phyloP scores from a whole-genome alignment of 2,329 filamentous ascomycete species.

The Amphichorda felina region DNA sequence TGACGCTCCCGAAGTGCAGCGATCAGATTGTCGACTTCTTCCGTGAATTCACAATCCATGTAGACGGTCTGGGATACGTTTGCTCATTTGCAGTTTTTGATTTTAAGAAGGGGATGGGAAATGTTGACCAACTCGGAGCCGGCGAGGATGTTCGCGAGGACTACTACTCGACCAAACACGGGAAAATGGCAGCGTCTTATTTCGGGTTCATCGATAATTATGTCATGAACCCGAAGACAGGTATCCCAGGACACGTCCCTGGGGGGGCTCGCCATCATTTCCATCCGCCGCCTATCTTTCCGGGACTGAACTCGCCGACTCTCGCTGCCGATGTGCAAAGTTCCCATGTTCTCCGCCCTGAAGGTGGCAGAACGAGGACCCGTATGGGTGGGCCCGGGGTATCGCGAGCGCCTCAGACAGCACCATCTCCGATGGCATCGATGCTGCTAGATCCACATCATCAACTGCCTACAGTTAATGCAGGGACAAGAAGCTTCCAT shows the following conservation, averaged over 20 bases:
- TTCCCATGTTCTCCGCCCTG: constrained; percentile 30
- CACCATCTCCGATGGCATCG: constrained; percentile 13
- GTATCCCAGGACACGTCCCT: constrained; percentile 48
- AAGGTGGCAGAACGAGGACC: constrained; percentile 29
- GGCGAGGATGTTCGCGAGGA: constrained; percentile 63
- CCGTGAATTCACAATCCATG: constrained; percentile 92
- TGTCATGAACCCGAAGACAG: constrained; percentile 58
- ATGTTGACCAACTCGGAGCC: constrained; percentile 23
- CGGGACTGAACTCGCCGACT: constrained; percentile 54
- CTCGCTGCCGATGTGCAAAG: constrained; percentile 42
- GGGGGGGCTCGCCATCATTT: constrained; percentile 44
- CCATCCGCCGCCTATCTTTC: constrained; percentile 65
- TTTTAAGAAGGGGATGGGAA: constrained; percentile 68
- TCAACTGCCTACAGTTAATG: constrained; percentile 44
- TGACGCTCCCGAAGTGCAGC: constrained; percentile 75
- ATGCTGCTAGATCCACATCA: constrained; percentile 47
- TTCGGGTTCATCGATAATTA: constrained; percentile 94
- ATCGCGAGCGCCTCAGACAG: constrained; percentile 7
- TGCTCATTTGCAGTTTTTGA: constrained; percentile 97
- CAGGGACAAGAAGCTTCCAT: constrained; percentile 32
- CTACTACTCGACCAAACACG: constrained; percentile 90
- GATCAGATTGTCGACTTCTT: constrained; percentile 97
- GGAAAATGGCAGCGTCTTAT: constrained; percentile 97
- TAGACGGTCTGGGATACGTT: constrained; percentile 90
- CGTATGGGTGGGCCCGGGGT: constrained; percentile 21